These are phyloP conservation scores for Colletotrichum plurivorum DNA, from an alignment of 2,329 filamentous ascomycete species.

Conservation along the genomic window DNA sequence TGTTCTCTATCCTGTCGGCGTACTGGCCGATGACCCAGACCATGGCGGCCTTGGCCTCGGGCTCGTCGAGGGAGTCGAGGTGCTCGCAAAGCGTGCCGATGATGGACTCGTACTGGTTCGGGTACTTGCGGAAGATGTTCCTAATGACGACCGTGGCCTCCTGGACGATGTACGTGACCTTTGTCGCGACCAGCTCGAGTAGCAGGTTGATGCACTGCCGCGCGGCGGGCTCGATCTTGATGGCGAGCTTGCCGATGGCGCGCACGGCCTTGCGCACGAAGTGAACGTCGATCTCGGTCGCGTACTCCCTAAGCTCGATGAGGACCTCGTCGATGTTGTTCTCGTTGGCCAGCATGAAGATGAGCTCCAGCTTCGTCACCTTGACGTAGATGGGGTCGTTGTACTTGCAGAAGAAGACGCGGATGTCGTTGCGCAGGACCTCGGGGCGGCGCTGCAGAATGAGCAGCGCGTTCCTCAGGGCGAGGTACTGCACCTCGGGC, in stretches of 20 bases:
- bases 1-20: constrained; percentile 96
- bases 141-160: constrained; percentile 98
- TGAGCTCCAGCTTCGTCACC: constrained; percentile 97
- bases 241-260: constrained; percentile 96
- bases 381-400: constrained; percentile 99
- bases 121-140: constrained; percentile 99
- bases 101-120: constrained; percentile 98
- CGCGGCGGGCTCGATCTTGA: constrained; percentile 97
- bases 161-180: constrained; percentile 98
- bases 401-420: constrained; percentile 99
- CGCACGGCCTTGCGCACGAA: constrained; percentile 98
- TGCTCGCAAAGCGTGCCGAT: constrained; percentile 97
- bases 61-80: constrained; percentile 95
- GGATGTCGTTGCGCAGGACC: constrained; percentile 94
- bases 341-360: constrained; percentile 98
- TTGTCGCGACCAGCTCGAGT: constrained; percentile 94
- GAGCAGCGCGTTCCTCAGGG: constrained; percentile 90
- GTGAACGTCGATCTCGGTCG: constrained; percentile 98
- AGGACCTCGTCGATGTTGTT: constrained; percentile 96
- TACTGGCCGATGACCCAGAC: constrained; percentile 99
- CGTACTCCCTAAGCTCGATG: constrained; percentile 94
- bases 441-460: constrained; percentile 95
- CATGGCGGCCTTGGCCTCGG: constrained; percentile 98
- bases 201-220: constrained; percentile 92
- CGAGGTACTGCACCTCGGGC: constrained; percentile 97